Evolutionary conservation across 1,284 basidiomycete species (phyloP).

Genomic region (Rhodotorula sp.): DNA sequence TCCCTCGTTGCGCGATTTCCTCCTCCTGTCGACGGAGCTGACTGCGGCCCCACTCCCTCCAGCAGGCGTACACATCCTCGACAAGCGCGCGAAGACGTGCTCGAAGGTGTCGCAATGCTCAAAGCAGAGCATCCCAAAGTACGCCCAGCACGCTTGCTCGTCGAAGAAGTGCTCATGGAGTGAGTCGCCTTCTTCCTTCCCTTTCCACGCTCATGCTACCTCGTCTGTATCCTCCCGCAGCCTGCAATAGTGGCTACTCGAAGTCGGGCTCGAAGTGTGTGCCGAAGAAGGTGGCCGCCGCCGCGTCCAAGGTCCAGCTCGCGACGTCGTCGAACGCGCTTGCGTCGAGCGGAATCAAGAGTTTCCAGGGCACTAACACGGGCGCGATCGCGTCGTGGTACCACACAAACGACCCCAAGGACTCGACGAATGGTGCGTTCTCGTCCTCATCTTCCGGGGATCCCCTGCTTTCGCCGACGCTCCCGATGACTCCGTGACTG

Average conservation of each 20-base stretch:
- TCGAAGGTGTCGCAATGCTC: neutral
- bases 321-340: slow-evolving; percentile 6
- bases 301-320: neutral
- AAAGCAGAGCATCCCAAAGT: neutral
- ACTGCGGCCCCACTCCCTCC: neutral
- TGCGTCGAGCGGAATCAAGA: slow-evolving; percentile 15
- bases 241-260: neutral
- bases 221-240: neutral
- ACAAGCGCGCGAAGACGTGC: neutral
- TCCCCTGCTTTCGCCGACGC: neutral
- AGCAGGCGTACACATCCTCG: neutral
- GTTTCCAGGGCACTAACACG: slow-evolving; percentile 31
- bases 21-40: too few relatives aligned
- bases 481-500: neutral
- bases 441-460: neutral
- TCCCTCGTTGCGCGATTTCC: neutral
- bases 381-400: slow-evolving; percentile 34
- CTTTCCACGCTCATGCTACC: neutral
- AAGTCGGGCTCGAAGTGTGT: neutral
- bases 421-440: slow-evolving; percentile 33
- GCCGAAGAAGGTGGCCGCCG: neutral
- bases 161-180: neutral
- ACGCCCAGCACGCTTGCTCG: neutral
- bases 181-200: neutral
- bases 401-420: slow-evolving; percentile 15